Percentiles rank a stretch among this genome's conserved stretches.
phyloP scores from a whole-genome alignment of 345 rosid genomes.

The Linum usitatissimum region DNA sequence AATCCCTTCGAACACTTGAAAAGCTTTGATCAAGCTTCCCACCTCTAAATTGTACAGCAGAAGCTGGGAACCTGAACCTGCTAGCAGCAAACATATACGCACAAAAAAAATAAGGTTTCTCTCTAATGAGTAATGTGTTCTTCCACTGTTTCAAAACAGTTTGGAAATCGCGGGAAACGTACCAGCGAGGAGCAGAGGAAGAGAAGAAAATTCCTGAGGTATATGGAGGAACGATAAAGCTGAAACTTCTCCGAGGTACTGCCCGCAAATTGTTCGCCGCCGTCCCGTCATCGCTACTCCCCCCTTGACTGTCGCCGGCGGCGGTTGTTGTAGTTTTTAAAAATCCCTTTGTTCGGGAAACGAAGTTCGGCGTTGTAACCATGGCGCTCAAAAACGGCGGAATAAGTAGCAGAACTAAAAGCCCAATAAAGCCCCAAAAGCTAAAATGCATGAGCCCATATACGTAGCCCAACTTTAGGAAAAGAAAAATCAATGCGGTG shows the following conservation, averaged over 20 bases:
- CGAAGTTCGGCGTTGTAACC: too few relatives aligned
- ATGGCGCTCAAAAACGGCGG: too few relatives aligned
- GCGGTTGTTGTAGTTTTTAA: not conserved
- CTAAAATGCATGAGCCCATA: too few relatives aligned
- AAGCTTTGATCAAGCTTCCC: constrained; percentile 38
- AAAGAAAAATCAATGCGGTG: not conserved
- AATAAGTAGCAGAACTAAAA: too few relatives aligned
- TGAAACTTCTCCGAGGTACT: constrained; percentile 74
- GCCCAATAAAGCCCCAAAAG: too few relatives aligned
- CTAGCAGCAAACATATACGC: not conserved
- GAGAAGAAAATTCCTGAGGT: constrained; percentile 35
- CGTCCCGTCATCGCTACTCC: constrained; percentile 19
- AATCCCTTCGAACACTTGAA: constrained; percentile 72
- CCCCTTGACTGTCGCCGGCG: constrained; percentile 26
- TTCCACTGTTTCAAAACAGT: too few relatives aligned
- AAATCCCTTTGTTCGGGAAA: not conserved
- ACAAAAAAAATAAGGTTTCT: too few relatives aligned
- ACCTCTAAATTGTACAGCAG: constrained; percentile 48
- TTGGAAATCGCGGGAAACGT: not conserved
- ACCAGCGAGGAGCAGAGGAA: constrained; percentile 64
- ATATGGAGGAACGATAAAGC: constrained; percentile 65
- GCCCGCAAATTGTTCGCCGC: constrained; percentile 41
- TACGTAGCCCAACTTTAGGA: not conserved
- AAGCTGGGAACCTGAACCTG: constrained; percentile 82
- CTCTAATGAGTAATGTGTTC: too few relatives aligned